Evolutionary conservation across 1,284 basidiomycete genomes (phyloP), one percentile per base, ranked within the genome.

Genomic region (Ustilago hordei): DNA sequence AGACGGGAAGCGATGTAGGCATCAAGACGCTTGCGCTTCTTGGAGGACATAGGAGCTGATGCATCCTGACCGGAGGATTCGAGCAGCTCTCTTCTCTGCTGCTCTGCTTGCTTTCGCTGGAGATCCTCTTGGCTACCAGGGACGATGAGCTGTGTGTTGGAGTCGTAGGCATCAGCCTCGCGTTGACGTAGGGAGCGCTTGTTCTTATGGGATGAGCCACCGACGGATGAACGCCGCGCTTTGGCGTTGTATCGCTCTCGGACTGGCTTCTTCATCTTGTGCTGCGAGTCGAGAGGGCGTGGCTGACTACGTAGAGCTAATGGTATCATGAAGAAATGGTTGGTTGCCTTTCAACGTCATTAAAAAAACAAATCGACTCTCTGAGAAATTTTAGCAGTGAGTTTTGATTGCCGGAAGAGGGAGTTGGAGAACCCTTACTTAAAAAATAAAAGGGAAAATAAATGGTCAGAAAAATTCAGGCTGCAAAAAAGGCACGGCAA

Each of bases 1-100:
- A 86, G 77, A 34, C 84, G 84, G 11, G 78, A 80, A 48, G 82
- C 84, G 38, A 87, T 85, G 72, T 84, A 87, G 13, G 81, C 83
- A 58, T 87, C 86, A 50, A 87, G 78, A 9, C 86, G 79, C 69
- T 85, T 84, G 23, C 81, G 77, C 81, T 86, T 86, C 74, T 87
- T 87, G 48, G 82, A 79, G 8, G 81, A 78, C 65, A 86, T 79
- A 48, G 72, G 70, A 36, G 68, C 75, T 15, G 62, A 54, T 28
- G 74, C 79, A 61, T 81, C 77, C 52, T 73, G 68, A 19, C 79
- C 81, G 6, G 75, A 77, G 9, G 64, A 52, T n/a, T 69, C 72
- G 35, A 82, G 69, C 9, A 81, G 70, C 61, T 72, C 39, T 47
- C 56, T 65, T 15, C 75, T 64, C 48, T 83, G 75, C 45, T 74